Base-by-base conservation (phyloP, 805 yeast species). In the Candida insectalens region DNA sequence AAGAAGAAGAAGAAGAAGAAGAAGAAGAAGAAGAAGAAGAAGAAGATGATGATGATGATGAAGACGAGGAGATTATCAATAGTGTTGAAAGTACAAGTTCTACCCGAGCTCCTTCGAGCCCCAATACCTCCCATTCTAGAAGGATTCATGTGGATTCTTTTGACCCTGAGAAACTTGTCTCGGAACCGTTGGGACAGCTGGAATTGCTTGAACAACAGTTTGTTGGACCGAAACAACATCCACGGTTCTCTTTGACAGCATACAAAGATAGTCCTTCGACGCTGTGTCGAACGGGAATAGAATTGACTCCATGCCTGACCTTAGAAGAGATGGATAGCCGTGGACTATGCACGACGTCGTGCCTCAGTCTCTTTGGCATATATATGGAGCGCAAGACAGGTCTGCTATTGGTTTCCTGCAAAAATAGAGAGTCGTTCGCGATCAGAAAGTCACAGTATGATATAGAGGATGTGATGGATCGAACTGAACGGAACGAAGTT, bases 211-310 rank as follows among this genome's bases (percentile, higher is more conserved):
- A 27, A 23, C 20, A 20, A n/a, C 57, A 51, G 33, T 25, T 53
- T 17, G 53, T 49, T 4, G 54, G 53, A 0, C 50, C 54, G 2
- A n/a, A n/a, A n/a, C n/a, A n/a, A n/a, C n/a, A n/a, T n/a, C n/a
- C n/a, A n/a, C n/a, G 39, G 6, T 52, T 52, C 28, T 27, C 36
- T 15, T 36, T 30, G 22, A 47, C 50, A 2, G 32, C 33, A 15
- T 53, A 27, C 32, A 33, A 50, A 21, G 53, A 46, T 9, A 33
- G 43, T 2, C 36, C 25, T 10, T 30, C 32, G 5, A 29, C 31
- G 13, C 14, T 39, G 9, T 30, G 41, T 12, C 17, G 37, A 20
- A 28, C 30, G 5, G 25, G 14, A 13, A 34, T 52, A 9, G 15
- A 29, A 1, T 19, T 48, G 4, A 30, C 32, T 21, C 47, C 50